phyloP scores from a whole-genome alignment of 352 stramenopile species.

The Globisporangium radiosum region DNA sequence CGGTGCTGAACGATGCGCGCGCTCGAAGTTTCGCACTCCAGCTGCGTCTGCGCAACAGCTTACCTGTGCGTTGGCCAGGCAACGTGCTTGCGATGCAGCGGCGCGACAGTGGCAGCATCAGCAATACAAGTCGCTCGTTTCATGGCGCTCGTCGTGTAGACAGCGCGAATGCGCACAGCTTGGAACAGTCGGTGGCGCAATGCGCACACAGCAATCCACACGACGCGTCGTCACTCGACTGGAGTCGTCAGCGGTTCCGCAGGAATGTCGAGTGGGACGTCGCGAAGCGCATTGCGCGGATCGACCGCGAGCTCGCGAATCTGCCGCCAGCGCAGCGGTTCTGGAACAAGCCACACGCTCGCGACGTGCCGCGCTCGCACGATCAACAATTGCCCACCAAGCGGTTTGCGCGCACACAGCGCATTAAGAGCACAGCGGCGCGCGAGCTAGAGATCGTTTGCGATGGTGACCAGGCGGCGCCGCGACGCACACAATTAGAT shows the following conservation, averaged over 20 bases:
- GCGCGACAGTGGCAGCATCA: not conserved
- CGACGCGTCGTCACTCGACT: not conserved
- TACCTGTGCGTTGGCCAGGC: slow-evolving; percentile 46
- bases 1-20: slow-evolving; percentile 44
- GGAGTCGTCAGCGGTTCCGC: slow-evolving; percentile 23
- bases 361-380: not conserved
- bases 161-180: no score
- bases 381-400: not conserved
- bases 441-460: no score
- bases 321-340: slow-evolving; percentile 42
- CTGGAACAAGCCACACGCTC: slow-evolving; percentile 30
- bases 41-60: slow-evolving; percentile 32
- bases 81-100: slow-evolving; percentile 41
- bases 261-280: slow-evolving; percentile 65
- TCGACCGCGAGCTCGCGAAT: slow-evolving; percentile 50
- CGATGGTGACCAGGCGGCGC: no score
- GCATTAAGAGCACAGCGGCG: not conserved
- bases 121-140: not conserved
- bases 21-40: slow-evolving; percentile 42
- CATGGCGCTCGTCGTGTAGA: not conserved
- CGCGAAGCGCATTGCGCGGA: slow-evolving; percentile 53
- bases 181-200: no score
- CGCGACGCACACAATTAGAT: no score
- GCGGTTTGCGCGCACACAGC: not conserved
- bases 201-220: no score